Base-by-base conservation (phyloP, 106 monocot genomes). In the Dioscorea dumetorum region DNA sequence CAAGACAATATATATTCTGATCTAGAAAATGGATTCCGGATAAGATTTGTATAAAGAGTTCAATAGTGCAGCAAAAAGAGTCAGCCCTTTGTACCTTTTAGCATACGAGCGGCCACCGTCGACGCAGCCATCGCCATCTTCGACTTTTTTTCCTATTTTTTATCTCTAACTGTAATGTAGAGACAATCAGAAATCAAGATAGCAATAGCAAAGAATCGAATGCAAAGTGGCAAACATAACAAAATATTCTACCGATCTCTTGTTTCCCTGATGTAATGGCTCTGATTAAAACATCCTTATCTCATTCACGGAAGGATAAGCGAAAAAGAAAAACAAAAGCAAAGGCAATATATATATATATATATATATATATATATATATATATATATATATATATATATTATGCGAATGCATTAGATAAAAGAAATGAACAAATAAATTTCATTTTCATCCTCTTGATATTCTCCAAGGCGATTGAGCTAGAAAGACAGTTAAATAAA, bases 341-440 rank as follows among this genome's bases (percentile, higher is more conserved):
- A 28, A 28, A 28, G 28, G 28, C 28, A 28, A 28, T 28, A 28
- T n/a, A n/a, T n/a, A n/a, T n/a, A n/a, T n/a, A n/a, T n/a, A n/a
- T n/a, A n/a, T n/a, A n/a, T n/a, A n/a, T n/a, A n/a, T n/a, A n/a
- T n/a, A n/a, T n/a, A n/a, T n/a, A n/a, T n/a, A n/a, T n/a, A n/a
- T n/a, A n/a, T n/a, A n/a, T n/a, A n/a, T n/a, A n/a, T n/a, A n/a
- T n/a, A n/a, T n/a, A n/a, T n/a, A n/a, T n/a, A n/a, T 41, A 59
- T 22, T 12, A 20, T 10, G 3, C 12, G 4, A 59, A 22, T 22
- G n/a, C 22, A 22, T 22, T 12, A 59, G 48, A 57, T 9, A 56
- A 28, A 57, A 64, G 31, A 67, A n/a, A 61, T 57, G 32, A 61
- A 72, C 12, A 69, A 11, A 60, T 63, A 60, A 28, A 68, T 76